Evolutionary conservation across 768 basidiomycete genomes (phyloP).

Genomic region (Auricularia cornea): DNA sequence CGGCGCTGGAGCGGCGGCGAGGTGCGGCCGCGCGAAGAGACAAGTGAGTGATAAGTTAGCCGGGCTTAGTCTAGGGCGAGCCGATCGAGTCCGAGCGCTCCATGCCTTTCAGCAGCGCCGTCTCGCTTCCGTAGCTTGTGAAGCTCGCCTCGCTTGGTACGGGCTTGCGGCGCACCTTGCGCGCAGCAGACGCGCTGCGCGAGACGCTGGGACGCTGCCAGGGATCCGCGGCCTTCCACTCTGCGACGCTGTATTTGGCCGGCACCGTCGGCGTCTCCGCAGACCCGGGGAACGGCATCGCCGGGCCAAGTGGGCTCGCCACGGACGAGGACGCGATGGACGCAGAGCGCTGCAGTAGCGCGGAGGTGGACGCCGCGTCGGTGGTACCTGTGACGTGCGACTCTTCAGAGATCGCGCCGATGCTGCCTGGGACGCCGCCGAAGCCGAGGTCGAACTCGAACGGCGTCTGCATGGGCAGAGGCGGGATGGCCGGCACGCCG

Average conservation of each 20-base stretch:
- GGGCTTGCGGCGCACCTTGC: background rate
- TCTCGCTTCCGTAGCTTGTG: background rate
- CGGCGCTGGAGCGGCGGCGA: background rate
- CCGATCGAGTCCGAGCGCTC: background rate
- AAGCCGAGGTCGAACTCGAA: background rate
- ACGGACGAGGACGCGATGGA: background rate
- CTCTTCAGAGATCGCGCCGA: no score
- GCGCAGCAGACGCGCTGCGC: background rate
- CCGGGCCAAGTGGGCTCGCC: no score
- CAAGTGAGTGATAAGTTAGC: background rate
- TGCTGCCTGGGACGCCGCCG: background rate
- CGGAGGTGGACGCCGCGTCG: background rate
- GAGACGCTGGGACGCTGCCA: background rate
- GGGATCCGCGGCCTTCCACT: background rate
- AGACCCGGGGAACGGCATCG: background rate
- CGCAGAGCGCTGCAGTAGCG: background rate
- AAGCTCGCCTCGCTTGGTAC: background rate
- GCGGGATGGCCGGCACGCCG: background rate
- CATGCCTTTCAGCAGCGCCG: background rate
- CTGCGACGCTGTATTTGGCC: background rate
- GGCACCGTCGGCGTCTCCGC: background rate
- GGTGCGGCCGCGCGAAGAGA: background rate
- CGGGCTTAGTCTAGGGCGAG: background rate
- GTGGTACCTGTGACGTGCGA: no score
- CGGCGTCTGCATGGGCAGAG: background rate